These are phyloP conservation scores for Trichoderma semiorbis DNA, from an alignment of 2,329 filamentous ascomycete genomes.

Conservation along the genomic window DNA sequence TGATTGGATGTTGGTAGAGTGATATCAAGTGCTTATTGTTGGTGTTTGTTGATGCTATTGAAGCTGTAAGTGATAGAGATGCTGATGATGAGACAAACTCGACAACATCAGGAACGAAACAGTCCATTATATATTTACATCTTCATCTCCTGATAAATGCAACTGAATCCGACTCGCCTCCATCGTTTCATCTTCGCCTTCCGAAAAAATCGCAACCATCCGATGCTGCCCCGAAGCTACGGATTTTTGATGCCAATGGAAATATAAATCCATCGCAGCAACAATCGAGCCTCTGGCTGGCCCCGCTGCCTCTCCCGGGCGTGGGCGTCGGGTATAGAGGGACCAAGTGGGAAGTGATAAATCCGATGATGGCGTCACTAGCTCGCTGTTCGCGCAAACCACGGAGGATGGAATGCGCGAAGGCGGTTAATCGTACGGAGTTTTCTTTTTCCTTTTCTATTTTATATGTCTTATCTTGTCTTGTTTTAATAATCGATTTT, in stretches of 20 bases:
- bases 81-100: background rate
- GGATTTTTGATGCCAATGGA: background rate
- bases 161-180: background rate
- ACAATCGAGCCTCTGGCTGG: background rate
- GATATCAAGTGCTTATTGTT: background rate
- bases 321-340: background rate
- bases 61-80: background rate
- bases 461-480: background rate
- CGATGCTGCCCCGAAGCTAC: background rate
- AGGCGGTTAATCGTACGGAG: background rate
- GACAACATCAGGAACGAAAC: background rate
- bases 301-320: background rate
- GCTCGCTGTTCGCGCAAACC: background rate
- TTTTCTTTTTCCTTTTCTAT: background rate
- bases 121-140: background rate
- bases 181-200: background rate
- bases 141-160: background rate
- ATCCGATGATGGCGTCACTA: background rate
- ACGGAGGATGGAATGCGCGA: background rate
- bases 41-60: background rate
- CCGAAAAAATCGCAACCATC: background rate
- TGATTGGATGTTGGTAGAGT: background rate
- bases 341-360: background rate
- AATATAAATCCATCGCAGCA: background rate
- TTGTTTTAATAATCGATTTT: background rate